Base-by-base conservation (phyloP, 2,329 filamentous ascomycete genomes). In the Ophiognomonia clavigignenti-juglandacearum region DNA sequence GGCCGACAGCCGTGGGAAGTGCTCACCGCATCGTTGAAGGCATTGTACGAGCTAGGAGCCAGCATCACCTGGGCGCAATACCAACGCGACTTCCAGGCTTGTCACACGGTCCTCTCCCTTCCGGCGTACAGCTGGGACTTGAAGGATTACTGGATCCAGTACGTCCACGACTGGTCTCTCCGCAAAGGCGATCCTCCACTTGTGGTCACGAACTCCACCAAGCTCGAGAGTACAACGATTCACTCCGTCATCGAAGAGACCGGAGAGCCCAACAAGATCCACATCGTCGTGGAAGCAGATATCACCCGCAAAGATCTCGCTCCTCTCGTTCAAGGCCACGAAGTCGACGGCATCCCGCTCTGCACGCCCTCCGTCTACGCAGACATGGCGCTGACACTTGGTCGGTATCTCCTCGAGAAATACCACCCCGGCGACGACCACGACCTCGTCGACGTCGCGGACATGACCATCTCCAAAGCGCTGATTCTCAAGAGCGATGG, bases 351-450 rank as follows among this genome's bases (percentile, higher is more conserved):
- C 42, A 75, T 75, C 47, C 72, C 78, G 34, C 71, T 87, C 11
- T 85, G 80, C 57, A 82, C 85, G 4, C 85, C 83, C 2, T 70
- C 72, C 6, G 61, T 74, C 6, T 73, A 74, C 32, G 70, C 64
- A 11, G 70, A 74, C 48, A 73, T 74, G 67, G 68, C 69, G 36
- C 64, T 73, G 56, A 64, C 55, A 81, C 29, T 80, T 36, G 78
- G 77, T 53, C 78, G 85, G 59, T 86, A 87, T 57, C 75, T 82
- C 18, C 83, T 81, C 67, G 80, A 80, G 63, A 68, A 83, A 55
- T 62, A 82, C 24, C 72, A 74, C 5, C 80, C 82, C 2, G 74
- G 75, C 22, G 64, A 70, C 9, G 84, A 87, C 54, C 78, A 88
- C 14, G 72, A 72, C 53, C 69, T 81, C 37, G 80, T 89, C 70